Evolutionary conservation across 257 asterid genomes (phyloP), one percentile per base, ranked within the genome.

Genomic region (Vinca minor): DNA sequence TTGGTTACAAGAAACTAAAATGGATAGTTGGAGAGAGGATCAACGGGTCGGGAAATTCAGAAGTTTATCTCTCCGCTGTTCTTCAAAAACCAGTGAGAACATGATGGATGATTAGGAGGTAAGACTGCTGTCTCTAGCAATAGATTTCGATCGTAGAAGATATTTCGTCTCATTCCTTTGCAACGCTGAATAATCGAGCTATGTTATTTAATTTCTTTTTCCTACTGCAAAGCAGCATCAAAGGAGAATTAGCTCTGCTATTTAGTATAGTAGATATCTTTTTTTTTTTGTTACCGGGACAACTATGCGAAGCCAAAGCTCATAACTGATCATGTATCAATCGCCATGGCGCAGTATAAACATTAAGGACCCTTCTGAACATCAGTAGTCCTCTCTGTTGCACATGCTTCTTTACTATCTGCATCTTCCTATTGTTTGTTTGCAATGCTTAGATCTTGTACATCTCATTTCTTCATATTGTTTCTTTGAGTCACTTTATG

Each of bases 1-100:
- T 90, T 59, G 92, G 97, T 70, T 87, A 90, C 70, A 90, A 79
- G 58, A 90, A 85, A 77, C 71, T 87, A 65, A 89, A 89, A 77
- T 89, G 97, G 97, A 80, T 87, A n/a, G 94, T 85, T 62, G 95
- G 94, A 5, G 97, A 89, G 82, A 87, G 72, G 67, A 36, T 79
- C 23, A 84, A 78, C 34, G 95, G 93, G 21, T 44, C 86, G 0
- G 93, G 91, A 35, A 86, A 81, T 62, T 77, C 87, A 7, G 95
- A 89, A 69, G 87, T 74, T 75, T 80, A 84, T 70, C 71, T 89
- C 63, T 86, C 96, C 11, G 95, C 91, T 67, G 88, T 86, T 69
- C 76, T 88, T 50, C 87, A 82, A 80, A 86, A 88, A 71, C 96
- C 93, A 0, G 84, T 73, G 32, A 86, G 93, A 72, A 82, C 74